These are phyloP conservation scores for Pyrus communis DNA, from an alignment of 306 rosid genomes.

Conservation along the genomic window DNA sequence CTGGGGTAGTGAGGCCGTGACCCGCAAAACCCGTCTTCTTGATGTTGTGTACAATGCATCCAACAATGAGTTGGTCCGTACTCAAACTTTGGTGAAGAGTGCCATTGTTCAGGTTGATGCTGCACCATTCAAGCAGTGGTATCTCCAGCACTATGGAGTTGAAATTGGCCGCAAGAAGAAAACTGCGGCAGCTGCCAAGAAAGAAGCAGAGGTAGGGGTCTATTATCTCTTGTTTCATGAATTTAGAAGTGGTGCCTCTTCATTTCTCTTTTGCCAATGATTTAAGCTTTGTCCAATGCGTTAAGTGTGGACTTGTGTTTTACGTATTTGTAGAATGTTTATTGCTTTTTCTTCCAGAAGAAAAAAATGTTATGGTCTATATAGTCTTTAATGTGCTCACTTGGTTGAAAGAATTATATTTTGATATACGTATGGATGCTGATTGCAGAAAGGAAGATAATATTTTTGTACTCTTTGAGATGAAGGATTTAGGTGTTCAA, in stretches of 20 bases:
- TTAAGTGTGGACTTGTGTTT: not conserved
- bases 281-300: not conserved
- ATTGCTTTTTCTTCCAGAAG: not conserved
- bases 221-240: not conserved
- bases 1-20: conserved; percentile 60
- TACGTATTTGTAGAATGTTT: not conserved
- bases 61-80: conserved; percentile 60
- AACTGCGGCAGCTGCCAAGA: conserved; percentile 31
- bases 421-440: not conserved
- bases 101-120: conserved; percentile 68
- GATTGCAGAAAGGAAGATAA: not conserved
- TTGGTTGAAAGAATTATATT: not conserved
- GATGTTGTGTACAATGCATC: conserved; percentile 67
- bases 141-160: conserved; percentile 54
- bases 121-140: conserved; percentile 66
- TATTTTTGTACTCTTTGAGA: not conserved
- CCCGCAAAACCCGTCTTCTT: conserved; percentile 51
- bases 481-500: not conserved
- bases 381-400: not conserved
- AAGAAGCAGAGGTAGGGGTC: conserved; percentile 51
- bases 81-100: conserved; percentile 58
- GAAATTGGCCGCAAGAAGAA: conserved; percentile 64
- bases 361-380: not conserved
- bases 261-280: too few relatives aligned
- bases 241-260: too few relatives aligned